Base-by-base conservation (phyloP, 2,329 filamentous ascomycete genomes). In the Atkinsonella hypoxylon region DNA sequence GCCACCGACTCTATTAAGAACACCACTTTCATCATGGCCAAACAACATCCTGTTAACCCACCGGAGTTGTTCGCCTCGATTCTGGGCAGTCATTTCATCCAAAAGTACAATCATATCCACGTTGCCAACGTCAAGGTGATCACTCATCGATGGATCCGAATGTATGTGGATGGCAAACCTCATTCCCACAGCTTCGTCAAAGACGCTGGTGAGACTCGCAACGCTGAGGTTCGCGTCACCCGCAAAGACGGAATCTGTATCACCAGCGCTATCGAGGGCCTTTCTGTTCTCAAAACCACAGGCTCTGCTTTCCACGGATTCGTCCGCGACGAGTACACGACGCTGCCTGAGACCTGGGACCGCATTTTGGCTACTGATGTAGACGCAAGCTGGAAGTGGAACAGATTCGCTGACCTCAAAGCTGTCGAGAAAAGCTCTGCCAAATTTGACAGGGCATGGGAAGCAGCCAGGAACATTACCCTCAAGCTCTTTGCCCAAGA, bases 1-100 rank as follows among this genome's bases (percentile, higher is more conserved):
- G 89, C 93, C 56, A 98, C 93, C 54, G 93, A 98, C 70, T 91
- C 89, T 26, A 95, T 97, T 73, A 98, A 98, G 76, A 95, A 98
- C 72, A 97, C 87, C 61, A 83, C 87, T 65, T 95, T 93, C 75
- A 89, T 98, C 71, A 85, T 88, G 64, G 91, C 93, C 63, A 96
- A 95, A 74, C 85, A 94, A 71, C 77, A 94, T 73, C 87, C 90
- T 34, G 86, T 98, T 60, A 89, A 84, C 59, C 90, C 93, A 15
- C 91, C 93, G 0, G 93, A 98, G 75, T 82, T 95, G 55, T 98
- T 88, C 67, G 91, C 87, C 58, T 80, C 84, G 61, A 85, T 87
- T 59, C 75, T 98, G 49, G 89, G 87, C 59, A 78, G 81, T 58
- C 93, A 98, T 75, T 97, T 97, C 72, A 71, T 96, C 64, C 78